Percentiles rank a stretch among this genome's conserved stretches.
Evolutionary conservation across 768 basidiomycete species (phyloP).

Genomic region (Russula emetica): DNA sequence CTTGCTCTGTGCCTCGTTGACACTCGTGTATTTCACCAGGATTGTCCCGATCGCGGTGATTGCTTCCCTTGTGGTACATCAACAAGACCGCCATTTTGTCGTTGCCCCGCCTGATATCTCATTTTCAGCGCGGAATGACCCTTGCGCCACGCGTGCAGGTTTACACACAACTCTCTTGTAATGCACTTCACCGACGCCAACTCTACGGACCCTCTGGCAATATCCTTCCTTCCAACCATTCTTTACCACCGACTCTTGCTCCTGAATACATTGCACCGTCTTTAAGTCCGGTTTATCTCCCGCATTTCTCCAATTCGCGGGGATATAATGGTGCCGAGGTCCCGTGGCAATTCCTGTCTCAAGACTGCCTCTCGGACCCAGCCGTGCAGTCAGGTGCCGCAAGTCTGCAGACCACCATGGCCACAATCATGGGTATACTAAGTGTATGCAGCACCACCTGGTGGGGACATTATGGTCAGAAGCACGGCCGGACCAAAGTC

Average conservation of each 20-base stretch:
- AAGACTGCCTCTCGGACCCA: constrained; percentile 44
- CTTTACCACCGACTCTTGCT: neutral
- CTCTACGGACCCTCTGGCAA: constrained; percentile 38
- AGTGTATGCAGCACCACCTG: constrained; percentile 80
- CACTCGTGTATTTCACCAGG: constrained; percentile 39
- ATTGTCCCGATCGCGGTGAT: constrained; percentile 66
- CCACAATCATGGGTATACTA: constrained; percentile 70
- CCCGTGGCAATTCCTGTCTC: constrained; percentile 38
- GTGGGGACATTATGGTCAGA: constrained; percentile 81
- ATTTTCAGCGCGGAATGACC: constrained; percentile 67
- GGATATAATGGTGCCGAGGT: constrained; percentile 37
- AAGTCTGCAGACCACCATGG: constrained; percentile 70
- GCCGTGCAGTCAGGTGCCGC: constrained; percentile 67
- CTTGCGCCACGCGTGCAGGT: constrained; percentile 76
- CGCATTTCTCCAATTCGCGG: constrained; percentile 18
- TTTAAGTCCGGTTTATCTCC: constrained; percentile 16
- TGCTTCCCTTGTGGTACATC: constrained; percentile 61
- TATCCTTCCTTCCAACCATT: constrained; percentile 15
- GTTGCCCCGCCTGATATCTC: constrained; percentile 13
- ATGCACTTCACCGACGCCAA: constrained; percentile 43
- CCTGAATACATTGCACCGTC: neutral
- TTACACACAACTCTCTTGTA: constrained; percentile 72
- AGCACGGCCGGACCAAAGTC: constrained; percentile 69
- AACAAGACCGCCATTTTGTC: neutral
- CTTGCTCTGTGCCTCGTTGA: neutral